These are phyloP conservation scores for Suillus hirtellus DNA, from an alignment of 768 basidiomycete species.

Conservation along the genomic window DNA sequence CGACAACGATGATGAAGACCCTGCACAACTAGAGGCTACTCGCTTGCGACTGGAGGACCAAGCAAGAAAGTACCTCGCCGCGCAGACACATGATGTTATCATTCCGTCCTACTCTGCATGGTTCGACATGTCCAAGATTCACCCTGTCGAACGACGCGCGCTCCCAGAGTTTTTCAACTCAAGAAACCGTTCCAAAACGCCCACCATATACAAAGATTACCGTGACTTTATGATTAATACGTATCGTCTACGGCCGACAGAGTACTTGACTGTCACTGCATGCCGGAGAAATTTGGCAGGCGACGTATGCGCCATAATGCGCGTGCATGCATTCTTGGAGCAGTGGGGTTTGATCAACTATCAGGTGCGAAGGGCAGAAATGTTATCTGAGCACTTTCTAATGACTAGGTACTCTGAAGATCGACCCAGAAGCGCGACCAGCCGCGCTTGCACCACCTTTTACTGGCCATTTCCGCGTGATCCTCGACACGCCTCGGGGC, in stretches of 20 bases:
- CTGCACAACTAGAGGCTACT: conserved; percentile 79
- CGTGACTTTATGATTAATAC: conserved; percentile 99
- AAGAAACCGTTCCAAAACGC: conserved; percentile 92
- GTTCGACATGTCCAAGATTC: conserved; percentile 96
- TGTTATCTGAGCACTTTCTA: background rate
- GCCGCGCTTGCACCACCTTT: conserved; percentile 95
- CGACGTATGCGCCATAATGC: conserved; percentile 98
- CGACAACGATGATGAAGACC: conserved; percentile 84
- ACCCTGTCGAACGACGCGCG: conserved; percentile 87
- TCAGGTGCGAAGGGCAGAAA: conserved; percentile 59
- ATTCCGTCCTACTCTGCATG: conserved; percentile 97
- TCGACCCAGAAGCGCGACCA: conserved; percentile 95
- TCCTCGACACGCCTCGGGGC: conserved; percentile 95
- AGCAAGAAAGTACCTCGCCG: conserved; percentile 91
- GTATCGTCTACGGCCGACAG: conserved; percentile 88
- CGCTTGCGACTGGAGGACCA: conserved; percentile 80
- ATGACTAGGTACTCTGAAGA: conserved; percentile 47
- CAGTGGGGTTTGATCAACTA: conserved; percentile 99
- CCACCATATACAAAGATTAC: conserved; percentile 97
- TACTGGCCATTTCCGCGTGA: conserved; percentile 97
- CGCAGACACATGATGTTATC: conserved; percentile 95
- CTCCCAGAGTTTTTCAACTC: conserved; percentile 99
- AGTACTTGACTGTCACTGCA: conserved; percentile 97
- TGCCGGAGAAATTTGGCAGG: conserved; percentile 95
- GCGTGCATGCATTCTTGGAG: conserved; percentile 97